Evolutionary conservation across 2,329 filamentous ascomycete species (phyloP).

Genomic region (Sarocladiaceae sp.): DNA sequence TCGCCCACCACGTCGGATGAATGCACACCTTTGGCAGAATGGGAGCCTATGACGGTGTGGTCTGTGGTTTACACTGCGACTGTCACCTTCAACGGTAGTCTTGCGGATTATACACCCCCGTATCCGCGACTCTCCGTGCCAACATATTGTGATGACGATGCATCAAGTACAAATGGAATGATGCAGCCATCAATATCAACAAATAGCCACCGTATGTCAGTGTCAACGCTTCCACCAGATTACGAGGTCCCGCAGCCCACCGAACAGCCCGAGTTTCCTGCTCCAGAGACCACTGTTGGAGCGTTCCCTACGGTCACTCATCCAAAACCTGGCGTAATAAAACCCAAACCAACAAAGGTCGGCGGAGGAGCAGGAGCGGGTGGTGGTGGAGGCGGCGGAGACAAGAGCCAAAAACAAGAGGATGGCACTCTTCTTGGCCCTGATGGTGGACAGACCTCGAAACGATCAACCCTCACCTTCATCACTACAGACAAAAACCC

Average conservation of each 20-base stretch:
- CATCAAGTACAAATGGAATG: background rate
- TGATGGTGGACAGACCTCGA: background rate
- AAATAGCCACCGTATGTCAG: too few species aligned
- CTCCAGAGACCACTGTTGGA: background rate
- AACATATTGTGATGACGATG: slow-evolving; percentile 28
- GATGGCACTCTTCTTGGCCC: background rate
- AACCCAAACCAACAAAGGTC: background rate
- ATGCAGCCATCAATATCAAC: too few species aligned
- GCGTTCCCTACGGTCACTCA: background rate
- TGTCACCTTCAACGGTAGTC: slow-evolving; percentile 42
- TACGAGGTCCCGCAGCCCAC: too few species aligned
- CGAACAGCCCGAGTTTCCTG: background rate
- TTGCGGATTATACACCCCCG: slow-evolving; percentile 41
- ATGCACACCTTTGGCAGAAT: slow-evolving; percentile 27
- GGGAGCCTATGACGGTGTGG: slow-evolving; percentile 33
- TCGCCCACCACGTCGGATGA: slow-evolving; percentile 13
- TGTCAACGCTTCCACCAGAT: too few species aligned
- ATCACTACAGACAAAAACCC: slow-evolving; percentile 54
- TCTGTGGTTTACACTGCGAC: slow-evolving; percentile 46
- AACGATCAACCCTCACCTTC: slow-evolving; percentile 34
- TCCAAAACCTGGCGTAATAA: background rate
- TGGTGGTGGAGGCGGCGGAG: background rate
- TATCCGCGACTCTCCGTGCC: slow-evolving; percentile 37
- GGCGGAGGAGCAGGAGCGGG: background rate
- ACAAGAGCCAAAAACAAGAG: too few species aligned